Base-by-base conservation (phyloP, 495 filamentous ascomycete species). In the Aspergillus sparsus region DNA sequence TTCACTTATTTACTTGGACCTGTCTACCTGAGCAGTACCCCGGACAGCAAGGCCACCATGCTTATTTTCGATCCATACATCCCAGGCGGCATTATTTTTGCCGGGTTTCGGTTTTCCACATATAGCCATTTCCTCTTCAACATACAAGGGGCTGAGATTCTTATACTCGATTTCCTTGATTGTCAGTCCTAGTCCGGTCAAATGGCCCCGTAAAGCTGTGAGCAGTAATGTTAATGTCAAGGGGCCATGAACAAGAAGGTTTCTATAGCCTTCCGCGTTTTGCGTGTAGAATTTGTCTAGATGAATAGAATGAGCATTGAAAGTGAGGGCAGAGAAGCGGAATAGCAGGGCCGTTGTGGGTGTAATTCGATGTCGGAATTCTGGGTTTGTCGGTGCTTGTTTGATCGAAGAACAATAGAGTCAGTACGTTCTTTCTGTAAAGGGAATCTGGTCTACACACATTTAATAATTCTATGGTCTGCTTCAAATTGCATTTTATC, bases 281-380 rank as follows among this genome's bases (percentile, higher is more conserved):
- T 80, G 81, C 18, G 85, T 85, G 73, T 91, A 96, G 13, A 76
- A 57, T 5, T 79, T 82, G 68, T 96, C 89, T n/a, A 94, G 80
- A 65, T 96, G 92, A 57, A 96, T 95, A 6, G 80, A 75, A 68
- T 96, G 92, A 6, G 90, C 89, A 70, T 96, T 96, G 80, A 89
- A 91, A 6, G 87, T 91, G 15, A 96, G 80, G 0, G 90, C 90
- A 33, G 86, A 90, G 74, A 89, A 96, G n/a, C 90, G 85, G 73
- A 92, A 93, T 33, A 96, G 82, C 0, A 96, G 78, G 21, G 80
- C 74, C 5, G 80, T 74, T 13, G 85, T 86, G 0, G 90, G 90
- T 0, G 66, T 76, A 13, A 95, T 74, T 1, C 71, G 74, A 67
- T 88, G 82, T 15, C 77, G 80, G 63, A 87, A 86, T n/a, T 83